Evolutionary conservation across 2,329 filamentous ascomycete species (phyloP).

Genomic region (Fusarium sp.): DNA sequence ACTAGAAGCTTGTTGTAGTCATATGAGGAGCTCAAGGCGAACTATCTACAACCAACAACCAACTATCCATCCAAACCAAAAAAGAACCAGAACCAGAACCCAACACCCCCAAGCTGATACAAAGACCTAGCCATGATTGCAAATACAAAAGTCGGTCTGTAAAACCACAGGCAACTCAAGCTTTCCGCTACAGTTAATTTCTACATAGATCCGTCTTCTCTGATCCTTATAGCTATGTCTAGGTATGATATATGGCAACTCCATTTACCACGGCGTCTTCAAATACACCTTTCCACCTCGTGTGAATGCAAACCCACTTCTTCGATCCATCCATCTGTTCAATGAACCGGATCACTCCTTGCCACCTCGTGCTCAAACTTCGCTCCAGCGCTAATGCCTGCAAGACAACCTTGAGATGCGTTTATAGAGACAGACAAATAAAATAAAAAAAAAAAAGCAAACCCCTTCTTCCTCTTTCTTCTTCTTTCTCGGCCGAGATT

Average conservation of each 20-base stretch:
- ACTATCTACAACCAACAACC: neutral
- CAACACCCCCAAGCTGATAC: neutral
- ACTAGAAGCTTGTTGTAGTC: neutral
- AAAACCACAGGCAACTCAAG: conserved; percentile 3
- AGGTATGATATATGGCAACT: conserved; percentile 19
- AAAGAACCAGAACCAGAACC: neutral
- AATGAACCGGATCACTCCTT: conserved; percentile 17
- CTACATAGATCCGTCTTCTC: conserved; percentile 18
- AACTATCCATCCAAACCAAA: neutral
- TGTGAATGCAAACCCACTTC: conserved; percentile 28
- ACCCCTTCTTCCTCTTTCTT: conserved; percentile 21
- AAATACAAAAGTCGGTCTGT: neutral
- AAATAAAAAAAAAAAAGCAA: conserved; percentile 41
- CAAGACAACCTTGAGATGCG: conserved; percentile 45
- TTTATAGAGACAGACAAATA: conserved; percentile 44
- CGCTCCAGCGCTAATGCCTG: conserved; percentile 43
- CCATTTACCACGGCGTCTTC: conserved; percentile 7
- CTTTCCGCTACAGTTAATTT: conserved; percentile 1
- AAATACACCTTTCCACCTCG: conserved; percentile 8
- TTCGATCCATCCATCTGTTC: neutral
- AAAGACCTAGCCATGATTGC: neutral
- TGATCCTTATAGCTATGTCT: conserved; percentile 10
- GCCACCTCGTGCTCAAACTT: conserved; percentile 28
- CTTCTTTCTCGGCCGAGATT: conserved; percentile 28
- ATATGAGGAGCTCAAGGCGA: neutral